A percentile compares a stretch with the other conserved stretches of the same genome.
These are phyloP conservation scores for Arctostaphylos glauca DNA, from an alignment of 148 eudicot genomes.

Conservation along the genomic window DNA sequence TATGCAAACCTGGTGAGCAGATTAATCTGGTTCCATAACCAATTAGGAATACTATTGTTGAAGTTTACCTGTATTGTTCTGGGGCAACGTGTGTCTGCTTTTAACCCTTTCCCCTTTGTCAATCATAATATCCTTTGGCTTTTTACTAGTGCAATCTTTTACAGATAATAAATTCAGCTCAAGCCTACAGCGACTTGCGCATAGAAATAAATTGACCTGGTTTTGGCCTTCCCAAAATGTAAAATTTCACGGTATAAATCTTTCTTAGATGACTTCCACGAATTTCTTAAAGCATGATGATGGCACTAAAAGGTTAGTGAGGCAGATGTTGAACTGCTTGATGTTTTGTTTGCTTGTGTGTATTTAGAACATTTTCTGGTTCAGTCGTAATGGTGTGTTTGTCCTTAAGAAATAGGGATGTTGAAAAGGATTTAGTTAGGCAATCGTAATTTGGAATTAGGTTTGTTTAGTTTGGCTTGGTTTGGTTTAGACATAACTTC, in stretches of 20 bases:
- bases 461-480: not conserved
- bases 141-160: not conserved
- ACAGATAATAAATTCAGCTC: not conserved
- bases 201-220: not conserved
- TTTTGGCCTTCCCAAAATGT: not conserved
- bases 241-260: not conserved
- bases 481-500: not conserved
- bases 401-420: not conserved
- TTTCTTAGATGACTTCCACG: not conserved
- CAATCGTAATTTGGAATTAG: not conserved
- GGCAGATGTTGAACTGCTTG: not conserved
- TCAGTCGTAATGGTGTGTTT: not conserved
- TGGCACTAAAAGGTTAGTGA: not conserved
- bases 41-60: not conserved
- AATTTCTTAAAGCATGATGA: not conserved
- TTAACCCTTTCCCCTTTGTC: not conserved
- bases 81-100: not conserved
- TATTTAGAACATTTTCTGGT: not conserved
- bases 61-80: not conserved
- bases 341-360: not conserved
- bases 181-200: not conserved
- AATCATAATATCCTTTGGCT: not conserved
- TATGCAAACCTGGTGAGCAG: slow-evolving; percentile 54
- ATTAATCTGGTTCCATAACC: not conserved
- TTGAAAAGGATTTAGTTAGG: not conserved